Conservation (phyloP, 192 early-diverging fungal genomes). For the Endogone sp. region DNA sequence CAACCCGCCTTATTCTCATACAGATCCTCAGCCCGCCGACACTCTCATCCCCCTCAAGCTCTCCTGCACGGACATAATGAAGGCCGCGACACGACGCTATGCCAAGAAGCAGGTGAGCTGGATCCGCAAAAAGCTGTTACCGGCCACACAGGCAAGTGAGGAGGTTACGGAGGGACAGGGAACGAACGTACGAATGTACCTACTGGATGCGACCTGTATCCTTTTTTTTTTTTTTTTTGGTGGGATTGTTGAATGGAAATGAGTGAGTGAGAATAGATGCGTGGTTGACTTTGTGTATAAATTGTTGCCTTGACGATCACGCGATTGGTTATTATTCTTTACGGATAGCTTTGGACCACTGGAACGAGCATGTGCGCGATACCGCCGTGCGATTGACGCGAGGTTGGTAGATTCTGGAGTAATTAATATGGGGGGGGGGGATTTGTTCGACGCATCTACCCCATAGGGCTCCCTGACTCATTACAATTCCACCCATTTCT, state of each 20-base stretch:
- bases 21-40: neutral
- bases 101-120: slow-evolving; percentile 77
- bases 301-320: slow-evolving; percentile 10
- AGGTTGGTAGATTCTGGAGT: neutral
- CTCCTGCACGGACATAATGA: slow-evolving; percentile 78
- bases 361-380: neutral
- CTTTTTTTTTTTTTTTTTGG: slow-evolving; percentile 2
- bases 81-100: slow-evolving; percentile 82
- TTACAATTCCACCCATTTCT: neutral
- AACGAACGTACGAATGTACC: slow-evolving; percentile 42
- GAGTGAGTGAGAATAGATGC: too few species aligned
- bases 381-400: neutral
- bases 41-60: slow-evolving; percentile 25
- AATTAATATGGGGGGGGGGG: too few species aligned
- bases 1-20: neutral
- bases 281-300: neutral
- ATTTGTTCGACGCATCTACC: too few species aligned
- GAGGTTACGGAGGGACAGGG: slow-evolving; percentile 22
- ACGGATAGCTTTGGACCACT: neutral
- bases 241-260: neutral
- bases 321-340: neutral
- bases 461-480: neutral
- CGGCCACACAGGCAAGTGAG: slow-evolving; percentile 33
- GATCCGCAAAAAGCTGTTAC: slow-evolving; percentile 75
- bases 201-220: slow-evolving; percentile 68